Base-by-base conservation (phyloP, 176 grass and related monocot genomes). In the Urochloa ruziziensis region DNA sequence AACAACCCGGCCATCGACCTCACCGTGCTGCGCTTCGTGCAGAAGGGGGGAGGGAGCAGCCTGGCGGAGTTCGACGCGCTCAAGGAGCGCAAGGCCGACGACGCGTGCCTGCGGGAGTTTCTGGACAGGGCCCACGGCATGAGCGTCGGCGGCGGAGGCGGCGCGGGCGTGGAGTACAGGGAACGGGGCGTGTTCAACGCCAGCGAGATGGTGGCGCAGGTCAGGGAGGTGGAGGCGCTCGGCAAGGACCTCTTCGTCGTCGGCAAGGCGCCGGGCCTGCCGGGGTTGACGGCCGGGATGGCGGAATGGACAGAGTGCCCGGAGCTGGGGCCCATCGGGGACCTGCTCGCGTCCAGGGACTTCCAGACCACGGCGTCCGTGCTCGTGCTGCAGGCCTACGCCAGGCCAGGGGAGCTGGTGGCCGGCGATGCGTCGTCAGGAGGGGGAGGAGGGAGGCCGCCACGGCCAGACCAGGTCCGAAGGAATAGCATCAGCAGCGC, bases 301-400 rank as follows among this genome's bases (percentile, higher is more conserved):
- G 49, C 51, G 1, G 95, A 94, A 47, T 97, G 95, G 95, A 84
- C 83, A n/a, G 90, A 97, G 85, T 94, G 86, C 80, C 88, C 88
- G 30, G 95, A 97, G 86, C 70, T 94, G 10, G 95, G 95, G 16
- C 84, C 92, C 0, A 86, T 94, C 21, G 95, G 95, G 30, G 90
- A 97, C 82, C 40, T 93, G 57, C 77, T 97, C 2, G 89, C 86
- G 42, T 98, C 95, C 2, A 35, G 54, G 36, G 95, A 98, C 80
- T 91, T 94, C 73, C 77, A 54, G 59, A 80, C 90, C 1, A 62
- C 44, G 40, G 84, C 84, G 32, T 97, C 90, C 4, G 88, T 93
- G 19, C 62, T 97, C 3, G 88, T 97, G 49, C 5, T 98, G 37
- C 90, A 88, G 71, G 66, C 90, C 33, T 91, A 91, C 56, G 54